phyloP scores from a whole-genome alignment of 225 moss, liverwort and hornwort species.

The Lunularia cruciata region DNA sequence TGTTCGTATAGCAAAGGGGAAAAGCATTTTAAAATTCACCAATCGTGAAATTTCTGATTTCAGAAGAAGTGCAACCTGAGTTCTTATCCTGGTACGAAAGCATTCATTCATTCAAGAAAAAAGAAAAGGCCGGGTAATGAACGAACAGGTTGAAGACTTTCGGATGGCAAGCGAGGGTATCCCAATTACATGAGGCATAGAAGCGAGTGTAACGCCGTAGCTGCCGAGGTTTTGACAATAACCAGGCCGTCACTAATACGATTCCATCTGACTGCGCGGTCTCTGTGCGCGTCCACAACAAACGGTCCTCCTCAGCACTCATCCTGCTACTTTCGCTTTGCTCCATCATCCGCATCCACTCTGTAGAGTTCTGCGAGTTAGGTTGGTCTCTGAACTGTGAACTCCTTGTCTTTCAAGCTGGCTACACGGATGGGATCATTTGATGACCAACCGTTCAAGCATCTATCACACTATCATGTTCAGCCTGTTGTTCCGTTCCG shows the following conservation, averaged over 20 bases:
- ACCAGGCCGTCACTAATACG: slow-evolving; percentile 66
- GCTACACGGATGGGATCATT: no score
- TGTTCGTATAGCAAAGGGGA: no score
- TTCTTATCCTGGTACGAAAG: background rate
- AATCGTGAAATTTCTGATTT: no score
- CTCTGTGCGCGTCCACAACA: slow-evolving; percentile 17
- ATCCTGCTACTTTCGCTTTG: background rate
- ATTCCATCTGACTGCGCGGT: slow-evolving; percentile 40
- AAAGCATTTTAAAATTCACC: no score
- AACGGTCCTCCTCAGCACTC: background rate
- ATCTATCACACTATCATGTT: no score
- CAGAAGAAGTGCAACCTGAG: no score
- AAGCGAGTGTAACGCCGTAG: slow-evolving; percentile 48
- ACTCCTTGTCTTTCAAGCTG: no score
- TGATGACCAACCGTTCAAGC: no score
- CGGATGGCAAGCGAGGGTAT: slow-evolving; percentile 72
- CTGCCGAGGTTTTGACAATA: slow-evolving; percentile 60
- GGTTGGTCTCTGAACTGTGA: no score
- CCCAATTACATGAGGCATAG: slow-evolving; percentile 66
- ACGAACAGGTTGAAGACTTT: slow-evolving; percentile 61
- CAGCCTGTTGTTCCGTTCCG: no score
- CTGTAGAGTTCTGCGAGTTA: no score
- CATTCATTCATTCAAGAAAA: background rate
- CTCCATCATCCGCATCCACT: slow-evolving; percentile 7
- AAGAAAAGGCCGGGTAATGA: slow-evolving; percentile 16